Evolutionary conservation across 768 basidiomycete species (phyloP), one percentile per base, ranked within the genome.

Genomic region (Flagelloscypha sp.): DNA sequence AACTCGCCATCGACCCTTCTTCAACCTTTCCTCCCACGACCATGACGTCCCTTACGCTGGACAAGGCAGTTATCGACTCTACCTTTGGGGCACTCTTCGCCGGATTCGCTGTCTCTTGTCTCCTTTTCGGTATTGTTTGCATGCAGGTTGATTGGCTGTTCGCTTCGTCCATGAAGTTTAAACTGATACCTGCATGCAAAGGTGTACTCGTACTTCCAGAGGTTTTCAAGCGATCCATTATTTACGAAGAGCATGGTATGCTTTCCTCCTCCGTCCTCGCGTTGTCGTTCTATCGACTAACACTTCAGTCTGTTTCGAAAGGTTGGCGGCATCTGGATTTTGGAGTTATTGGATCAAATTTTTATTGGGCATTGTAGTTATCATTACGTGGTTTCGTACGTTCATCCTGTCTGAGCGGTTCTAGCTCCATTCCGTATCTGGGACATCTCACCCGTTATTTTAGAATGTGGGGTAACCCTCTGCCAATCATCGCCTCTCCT

Each of bases 331-430:
- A 21, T 21, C 34, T 76, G 75, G 62, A 11, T 59, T 1, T 43
- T 76, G 27, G 72, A 72, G 46, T 46, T 62, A 0, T 32, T 61
- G 0, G 70, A 79, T 45, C 68, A 76, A 48, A 52, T 53, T 4
- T 62, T 79, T 45, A 63, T 76, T 37, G 69, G 59, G 1, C 66
- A 77, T 48, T 53, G 58, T 7, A 53, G 74, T 19, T 79, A 80
- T 46, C 70, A 55, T 38, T 80, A 77, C 47, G 49, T 65, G 0
- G 53, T 79, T 46, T 62, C 62, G 77, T 76, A 50, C 37, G 74
- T 55, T 23, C 13, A 17, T 12, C 6, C 4, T 17, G 5, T 27
- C 18, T 27, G n/a, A n/a, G n/a, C n/a, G n/a, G n/a, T 16, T 21
- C 18, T 9, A 8, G 9, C n/a, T 6, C 6, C 13, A 2, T 20